Base-by-base conservation (phyloP, 2,329 filamentous ascomycete genomes). In the Scleromitrula shiraiana region DNA sequence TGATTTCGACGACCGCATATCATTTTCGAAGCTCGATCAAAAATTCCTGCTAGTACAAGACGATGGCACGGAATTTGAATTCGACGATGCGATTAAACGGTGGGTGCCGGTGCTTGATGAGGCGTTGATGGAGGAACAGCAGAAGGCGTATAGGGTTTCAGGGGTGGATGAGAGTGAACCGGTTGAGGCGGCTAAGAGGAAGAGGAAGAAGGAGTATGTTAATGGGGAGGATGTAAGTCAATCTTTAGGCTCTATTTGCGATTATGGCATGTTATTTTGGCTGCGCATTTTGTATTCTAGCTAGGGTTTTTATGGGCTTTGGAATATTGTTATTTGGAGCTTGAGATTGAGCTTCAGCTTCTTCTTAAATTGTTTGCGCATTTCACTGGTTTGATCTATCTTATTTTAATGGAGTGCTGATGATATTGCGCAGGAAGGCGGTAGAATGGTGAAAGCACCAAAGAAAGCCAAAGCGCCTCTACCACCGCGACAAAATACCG, bases 11-110 rank as follows among this genome's bases (percentile, higher is more conserved):
- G 77, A 86, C 23, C 85, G 90, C 58, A 86, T 95, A 61, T 91
- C 88, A 5, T 95, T 84, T 69, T 91, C 87, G n/a, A 85, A 79
- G 63, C 73, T 88, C 52, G 84, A 91, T 67, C 75, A 80, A 62
- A 91, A 88, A 64, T 91, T 83, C 69, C 78, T 93, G 45, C 80
- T 93, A 7, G 89, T 95, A 53, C 84, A 87, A 49, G 86, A 89
- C 40, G 82, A 93, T 63, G 88, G 88, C 44, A 77, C 80, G 52
- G 90, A 95, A 65, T 95, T 83, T 69, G 85, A 90, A 64, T 96
- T 84, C 69, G 82, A 94, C 66, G 68, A 76, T 41, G 74, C 73
- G 42, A 68, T 82, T 57, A 82, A 79, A 68, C 77, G 80, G 67
- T 96, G 90, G 90, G 75, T 88, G 46, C 83, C 81, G 56, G 72